phyloP scores from a whole-genome alignment of 805 yeast genomes.

The Kluyveromyces nonfermentans region DNA sequence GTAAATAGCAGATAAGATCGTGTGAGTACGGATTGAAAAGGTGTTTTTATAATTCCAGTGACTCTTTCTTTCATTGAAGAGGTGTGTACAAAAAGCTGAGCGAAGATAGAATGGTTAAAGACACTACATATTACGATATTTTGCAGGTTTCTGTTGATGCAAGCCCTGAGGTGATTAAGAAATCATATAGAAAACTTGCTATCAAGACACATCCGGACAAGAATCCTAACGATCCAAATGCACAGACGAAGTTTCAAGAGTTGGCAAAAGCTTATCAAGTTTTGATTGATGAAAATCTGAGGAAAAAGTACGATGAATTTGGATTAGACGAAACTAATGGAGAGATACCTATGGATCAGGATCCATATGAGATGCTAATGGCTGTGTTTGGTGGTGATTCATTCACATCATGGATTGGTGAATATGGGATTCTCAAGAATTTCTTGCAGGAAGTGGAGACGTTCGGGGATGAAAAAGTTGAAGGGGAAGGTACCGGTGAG shows the following conservation, averaged over 20 bases:
- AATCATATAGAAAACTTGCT: slow-evolving; percentile 87
- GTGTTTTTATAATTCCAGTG: too few relatives aligned
- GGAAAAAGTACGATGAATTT: slow-evolving; percentile 69
- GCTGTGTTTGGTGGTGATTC: slow-evolving; percentile 80
- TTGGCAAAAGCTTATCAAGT: slow-evolving; percentile 66
- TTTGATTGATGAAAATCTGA: slow-evolving; percentile 58
- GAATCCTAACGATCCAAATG: slow-evolving; percentile 88
- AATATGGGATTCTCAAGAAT: slow-evolving; percentile 58
- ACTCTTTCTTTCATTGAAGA: too few relatives aligned
- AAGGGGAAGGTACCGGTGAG: slow-evolving; percentile 2
- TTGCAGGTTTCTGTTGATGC: slow-evolving; percentile 64
- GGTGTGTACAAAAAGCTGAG: neutral
- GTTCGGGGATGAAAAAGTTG: slow-evolving; percentile 14
- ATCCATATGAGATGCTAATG: slow-evolving; percentile 78
- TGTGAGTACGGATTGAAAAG: too few relatives aligned
- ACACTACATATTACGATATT: slow-evolving; percentile 78
- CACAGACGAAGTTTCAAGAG: slow-evolving; percentile 79
- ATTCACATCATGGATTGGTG: slow-evolving; percentile 72
- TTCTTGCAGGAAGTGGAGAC: slow-evolving; percentile 48
- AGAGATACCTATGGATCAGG: slow-evolving; percentile 25
- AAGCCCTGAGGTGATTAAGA: slow-evolving; percentile 73
- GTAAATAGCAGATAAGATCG: too few relatives aligned
- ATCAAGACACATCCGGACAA: slow-evolving; percentile 91
- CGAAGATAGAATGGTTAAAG: slow-evolving; percentile 55
- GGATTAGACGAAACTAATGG: slow-evolving; percentile 53